phyloP scores from a whole-genome alignment of 2,329 filamentous ascomycete species.

The Trichoderma citrinoviride region DNA sequence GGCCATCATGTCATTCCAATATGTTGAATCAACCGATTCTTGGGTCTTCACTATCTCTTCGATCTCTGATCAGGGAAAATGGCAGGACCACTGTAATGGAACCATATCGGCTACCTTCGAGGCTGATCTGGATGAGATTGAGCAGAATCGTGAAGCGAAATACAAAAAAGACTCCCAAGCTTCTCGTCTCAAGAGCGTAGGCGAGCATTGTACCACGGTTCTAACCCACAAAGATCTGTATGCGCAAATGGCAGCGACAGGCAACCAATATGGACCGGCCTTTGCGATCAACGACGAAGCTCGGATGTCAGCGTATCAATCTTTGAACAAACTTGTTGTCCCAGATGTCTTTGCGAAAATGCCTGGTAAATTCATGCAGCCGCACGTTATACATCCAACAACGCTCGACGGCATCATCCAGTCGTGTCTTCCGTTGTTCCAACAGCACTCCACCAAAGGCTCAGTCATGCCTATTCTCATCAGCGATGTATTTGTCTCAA shows the following conservation, averaged over 20 bases:
- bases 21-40: background rate
- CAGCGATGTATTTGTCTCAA: constrained; percentile 1
- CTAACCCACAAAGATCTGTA: background rate
- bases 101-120: background rate
- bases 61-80: constrained; percentile 6
- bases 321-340: constrained; percentile 39
- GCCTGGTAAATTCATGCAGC: constrained; percentile 52
- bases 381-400: constrained; percentile 55
- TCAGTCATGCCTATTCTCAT: constrained; percentile 12
- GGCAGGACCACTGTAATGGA: constrained; percentile 8
- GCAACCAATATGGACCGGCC: background rate
- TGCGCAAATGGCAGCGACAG: background rate
- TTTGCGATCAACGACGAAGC: constrained; percentile 3
- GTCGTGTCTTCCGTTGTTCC: constrained; percentile 43
- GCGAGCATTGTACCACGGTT: background rate
- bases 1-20: background rate
- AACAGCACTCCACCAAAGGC: background rate
- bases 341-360: constrained; percentile 51
- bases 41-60: background rate
- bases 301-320: background rate
- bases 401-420: constrained; percentile 58
- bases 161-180: background rate
- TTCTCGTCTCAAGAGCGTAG: background rate
- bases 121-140: background rate
- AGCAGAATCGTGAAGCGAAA: background rate